Conservation (phyloP, 2,329 filamentous ascomycete species). For the Colletotrichum tabaci region DNA sequence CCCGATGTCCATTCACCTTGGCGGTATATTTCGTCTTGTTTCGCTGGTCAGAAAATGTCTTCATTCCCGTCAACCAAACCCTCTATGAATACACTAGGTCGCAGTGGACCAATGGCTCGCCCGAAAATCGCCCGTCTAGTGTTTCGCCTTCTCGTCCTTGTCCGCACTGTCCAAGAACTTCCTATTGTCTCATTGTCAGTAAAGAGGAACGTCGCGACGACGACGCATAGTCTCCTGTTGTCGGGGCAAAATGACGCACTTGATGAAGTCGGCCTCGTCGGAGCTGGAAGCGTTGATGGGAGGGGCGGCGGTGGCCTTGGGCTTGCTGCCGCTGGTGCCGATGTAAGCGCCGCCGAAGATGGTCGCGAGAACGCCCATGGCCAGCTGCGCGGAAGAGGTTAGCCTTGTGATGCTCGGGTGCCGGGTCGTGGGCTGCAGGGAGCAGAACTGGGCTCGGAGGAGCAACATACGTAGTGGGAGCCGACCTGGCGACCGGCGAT, state of each 20-base stretch:
- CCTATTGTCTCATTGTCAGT: constrained; percentile 51
- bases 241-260: constrained; percentile 59
- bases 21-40: constrained; percentile 3
- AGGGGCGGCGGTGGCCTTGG: constrained; percentile 61
- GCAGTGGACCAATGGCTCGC: constrained; percentile 37
- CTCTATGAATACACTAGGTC: constrained; percentile 42
- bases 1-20: neutral
- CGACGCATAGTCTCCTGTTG: neutral
- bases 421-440: constrained; percentile 22
- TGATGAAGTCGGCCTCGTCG: constrained; percentile 77
- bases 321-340: constrained; percentile 64
- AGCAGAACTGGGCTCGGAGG: constrained; percentile 33
- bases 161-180: constrained; percentile 64
- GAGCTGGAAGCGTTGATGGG: constrained; percentile 74
- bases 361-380: constrained; percentile 69
- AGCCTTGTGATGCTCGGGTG: constrained; percentile 39
- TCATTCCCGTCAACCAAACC: constrained; percentile 37
- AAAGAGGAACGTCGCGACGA: neutral
- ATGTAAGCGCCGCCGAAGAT: constrained; percentile 55
- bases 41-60: constrained; percentile 39
- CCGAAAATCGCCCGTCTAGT: constrained; percentile 50
- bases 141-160: constrained; percentile 59
- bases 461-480: constrained; percentile 71
- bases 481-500: constrained; percentile 72
- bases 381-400: constrained; percentile 60